Evolutionary conservation across 2,329 filamentous ascomycete genomes (phyloP).

Genomic region (Penicillium vulpinum): DNA sequence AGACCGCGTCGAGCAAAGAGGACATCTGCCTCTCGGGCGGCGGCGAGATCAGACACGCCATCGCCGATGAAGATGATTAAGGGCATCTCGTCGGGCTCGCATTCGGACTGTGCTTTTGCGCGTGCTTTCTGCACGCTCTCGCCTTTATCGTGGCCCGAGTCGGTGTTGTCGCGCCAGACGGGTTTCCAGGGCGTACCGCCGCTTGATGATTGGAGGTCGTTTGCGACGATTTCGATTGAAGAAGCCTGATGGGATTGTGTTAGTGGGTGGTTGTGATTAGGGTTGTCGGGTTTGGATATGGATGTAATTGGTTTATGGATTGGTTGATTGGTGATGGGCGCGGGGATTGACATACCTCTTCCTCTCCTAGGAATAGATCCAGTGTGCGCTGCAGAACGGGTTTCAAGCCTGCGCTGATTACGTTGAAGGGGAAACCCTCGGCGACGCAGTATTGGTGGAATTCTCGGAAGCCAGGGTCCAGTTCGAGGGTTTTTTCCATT

Average conservation of each 20-base stretch:
- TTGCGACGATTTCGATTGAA: slow-evolving; percentile 67
- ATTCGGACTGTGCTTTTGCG: slow-evolving; percentile 53
- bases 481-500: slow-evolving; percentile 62
- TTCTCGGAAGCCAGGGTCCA: slow-evolving; percentile 62
- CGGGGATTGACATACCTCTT: slow-evolving; percentile 40
- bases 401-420: slow-evolving; percentile 68
- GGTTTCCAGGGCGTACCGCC: slow-evolving; percentile 65
- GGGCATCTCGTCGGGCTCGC: slow-evolving; percentile 62
- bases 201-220: slow-evolving; percentile 62
- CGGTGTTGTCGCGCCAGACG: slow-evolving; percentile 65
- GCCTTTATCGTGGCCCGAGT: slow-evolving; percentile 68
- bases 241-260: slow-evolving; percentile 37
- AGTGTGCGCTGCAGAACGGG: slow-evolving; percentile 63
- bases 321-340: not conserved
- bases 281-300: no score
- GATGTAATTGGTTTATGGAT: not conserved
- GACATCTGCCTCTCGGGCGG: slow-evolving; percentile 66
- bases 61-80: slow-evolving; percentile 70
- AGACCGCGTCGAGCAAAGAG: slow-evolving; percentile 67
- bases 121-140: slow-evolving; percentile 63
- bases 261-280: not conserved
- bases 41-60: slow-evolving; percentile 66
- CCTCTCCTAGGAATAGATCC: slow-evolving; percentile 65
- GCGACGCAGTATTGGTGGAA: slow-evolving; percentile 66
- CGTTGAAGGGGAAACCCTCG: slow-evolving; percentile 66